A percentile compares a stretch with the other conserved stretches of the same genome.
Evolutionary conservation across 208 protist genomes (phyloP).

Genomic region (Crithidia mellificae): DNA sequence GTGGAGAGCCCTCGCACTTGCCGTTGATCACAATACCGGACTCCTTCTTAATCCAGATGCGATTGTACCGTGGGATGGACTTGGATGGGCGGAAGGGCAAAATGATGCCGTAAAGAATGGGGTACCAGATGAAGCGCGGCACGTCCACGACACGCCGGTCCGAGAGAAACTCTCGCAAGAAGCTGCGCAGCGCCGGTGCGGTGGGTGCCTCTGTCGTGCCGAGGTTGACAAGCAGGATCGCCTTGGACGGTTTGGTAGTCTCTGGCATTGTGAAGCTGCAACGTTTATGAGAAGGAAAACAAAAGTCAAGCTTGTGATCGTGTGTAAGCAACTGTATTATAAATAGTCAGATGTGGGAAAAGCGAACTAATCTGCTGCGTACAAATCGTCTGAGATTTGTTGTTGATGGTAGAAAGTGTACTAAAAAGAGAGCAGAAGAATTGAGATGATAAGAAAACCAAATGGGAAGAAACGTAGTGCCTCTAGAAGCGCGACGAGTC

Average conservation of each 20-base stretch:
- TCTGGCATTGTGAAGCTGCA: too few species aligned
- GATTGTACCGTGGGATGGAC: slow-evolving; percentile 25
- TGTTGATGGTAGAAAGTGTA: too few species aligned
- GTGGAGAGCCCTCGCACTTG: slow-evolving; percentile 10
- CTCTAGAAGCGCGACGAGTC: too few species aligned
- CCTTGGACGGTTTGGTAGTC: slow-evolving; percentile 5
- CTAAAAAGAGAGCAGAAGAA: too few species aligned
- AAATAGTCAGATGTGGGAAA: too few species aligned
- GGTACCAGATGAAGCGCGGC: slow-evolving; percentile 34
- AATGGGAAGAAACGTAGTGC: too few species aligned
- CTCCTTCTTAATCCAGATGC: slow-evolving; percentile 33
- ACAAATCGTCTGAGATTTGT: too few species aligned
- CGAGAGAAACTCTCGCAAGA: slow-evolving; percentile 28
- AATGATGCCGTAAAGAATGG: slow-evolving; percentile 48
- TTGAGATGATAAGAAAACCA: too few species aligned
- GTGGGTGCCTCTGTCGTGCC: slow-evolving; percentile 26
- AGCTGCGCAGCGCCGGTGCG: slow-evolving; percentile 22
- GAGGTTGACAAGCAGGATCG: slow-evolving; percentile 39
- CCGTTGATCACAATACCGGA: slow-evolving; percentile 15
- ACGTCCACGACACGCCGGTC: slow-evolving; percentile 45
- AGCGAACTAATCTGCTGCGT: too few species aligned
- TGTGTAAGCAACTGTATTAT: too few species aligned
- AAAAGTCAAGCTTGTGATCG: too few species aligned
- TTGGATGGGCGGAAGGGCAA: slow-evolving; percentile 37
- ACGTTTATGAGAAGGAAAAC: not conserved